A percentile compares a stretch with the other conserved stretches of the same genome.
phyloP scores from a whole-genome alignment of 2,329 filamentous ascomycete species.

The Apiospora phragmitis region DNA sequence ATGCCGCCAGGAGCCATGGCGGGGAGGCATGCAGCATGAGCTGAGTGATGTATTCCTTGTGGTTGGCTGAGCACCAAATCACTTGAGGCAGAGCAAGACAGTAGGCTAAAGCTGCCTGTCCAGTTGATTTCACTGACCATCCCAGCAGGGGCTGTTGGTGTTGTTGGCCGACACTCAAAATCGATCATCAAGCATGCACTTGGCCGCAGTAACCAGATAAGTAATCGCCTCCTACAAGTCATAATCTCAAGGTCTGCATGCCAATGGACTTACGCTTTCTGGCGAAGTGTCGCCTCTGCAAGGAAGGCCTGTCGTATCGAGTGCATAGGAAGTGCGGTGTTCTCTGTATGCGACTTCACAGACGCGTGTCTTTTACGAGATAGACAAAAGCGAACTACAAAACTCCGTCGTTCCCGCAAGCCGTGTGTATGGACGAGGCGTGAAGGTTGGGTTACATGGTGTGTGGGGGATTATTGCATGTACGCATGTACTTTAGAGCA shows the following conservation, averaged over 20 bases:
- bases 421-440: background rate
- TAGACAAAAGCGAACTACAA: background rate
- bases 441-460: constrained; percentile 3
- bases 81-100: background rate
- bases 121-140: background rate
- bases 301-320: background rate
- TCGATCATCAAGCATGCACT: background rate
- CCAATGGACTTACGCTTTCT: background rate
- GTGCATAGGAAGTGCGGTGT: constrained; percentile 1
- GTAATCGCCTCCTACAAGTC: background rate
- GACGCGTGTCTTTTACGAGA: constrained; percentile 8
- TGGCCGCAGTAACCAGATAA: background rate
- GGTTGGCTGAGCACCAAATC: background rate
- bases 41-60: background rate
- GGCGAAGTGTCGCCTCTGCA: background rate
- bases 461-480: background rate
- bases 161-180: background rate
- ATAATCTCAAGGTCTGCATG: background rate
- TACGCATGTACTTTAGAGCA: background rate
- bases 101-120: background rate
- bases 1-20: background rate
- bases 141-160: background rate
- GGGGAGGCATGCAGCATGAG: background rate
- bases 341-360: background rate
- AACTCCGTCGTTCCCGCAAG: background rate